Base-by-base conservation (phyloP, 169 alveolate species). In the Plasmodium chabaudi region DNA sequence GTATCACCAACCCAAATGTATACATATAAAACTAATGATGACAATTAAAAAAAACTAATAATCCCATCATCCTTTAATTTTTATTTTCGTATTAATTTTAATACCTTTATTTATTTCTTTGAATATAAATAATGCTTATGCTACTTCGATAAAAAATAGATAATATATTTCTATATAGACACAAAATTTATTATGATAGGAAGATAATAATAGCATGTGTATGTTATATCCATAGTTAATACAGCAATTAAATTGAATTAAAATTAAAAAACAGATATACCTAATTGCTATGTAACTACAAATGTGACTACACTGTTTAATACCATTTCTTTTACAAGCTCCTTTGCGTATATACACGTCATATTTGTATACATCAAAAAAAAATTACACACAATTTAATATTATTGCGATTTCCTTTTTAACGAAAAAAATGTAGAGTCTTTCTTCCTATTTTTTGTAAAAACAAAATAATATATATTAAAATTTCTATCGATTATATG, bases 151-250 rank as follows among this genome's bases (percentile, higher is more conserved):
- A 51, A 51, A 51, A 51, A 51, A 15, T 15, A 51, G 7, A 51
- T 51, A 51, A 51, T 51, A 15, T 6, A 42, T 69, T 71, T 71
- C 47, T 51, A 10, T 39, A 42, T 64, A 49, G 68, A 71, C 84
- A 15, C 13, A 17, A 71, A 49, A 53, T 21, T 47, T 21, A 68
- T 55, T 47, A 19, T 68, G 59, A 44, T 47, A 56, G 19, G 64
- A 68, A n/a, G 25, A 9, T 57, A 27, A n/a, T 17, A 68, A 13
- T 42, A 27, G 39, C 1, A 68, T 42, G 46, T 42, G 42, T 56
- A 39, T 27, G 34, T 17, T 68, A 15, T 68, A 25, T 46, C 25
- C 77, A 47, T 68, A 68, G 53, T 7, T 46, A 51, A 12, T 27
- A 68, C 39, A 46, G 6, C 10, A 68, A 42, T 21, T 9, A 27